These are phyloP conservation scores for Solanum hybrid DNA, from an alignment of 305 asterid species.

Conservation along the genomic window DNA sequence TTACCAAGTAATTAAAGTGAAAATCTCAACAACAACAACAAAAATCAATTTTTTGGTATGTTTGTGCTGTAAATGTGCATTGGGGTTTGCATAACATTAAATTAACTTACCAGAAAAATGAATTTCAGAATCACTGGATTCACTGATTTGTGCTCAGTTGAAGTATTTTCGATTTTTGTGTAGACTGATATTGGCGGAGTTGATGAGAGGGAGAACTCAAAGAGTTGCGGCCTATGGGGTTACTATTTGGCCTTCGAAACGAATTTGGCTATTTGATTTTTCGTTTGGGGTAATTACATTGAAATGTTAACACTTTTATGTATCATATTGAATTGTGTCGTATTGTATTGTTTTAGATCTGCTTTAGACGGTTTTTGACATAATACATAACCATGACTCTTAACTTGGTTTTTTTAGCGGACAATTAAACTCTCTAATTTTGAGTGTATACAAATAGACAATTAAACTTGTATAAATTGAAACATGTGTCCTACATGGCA, in stretches of 20 bases:
- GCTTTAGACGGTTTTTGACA: too few species aligned
- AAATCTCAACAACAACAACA: neutral
- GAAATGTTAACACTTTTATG: too few species aligned
- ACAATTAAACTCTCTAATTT: too few species aligned
- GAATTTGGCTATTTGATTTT: neutral
- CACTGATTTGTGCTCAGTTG: neutral
- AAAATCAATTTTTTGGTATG: neutral
- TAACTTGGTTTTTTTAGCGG: too few species aligned
- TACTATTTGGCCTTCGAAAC: neutral
- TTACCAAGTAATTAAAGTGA: neutral
- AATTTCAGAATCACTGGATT: neutral
- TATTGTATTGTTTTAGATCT: too few species aligned
- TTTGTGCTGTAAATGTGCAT: neutral
- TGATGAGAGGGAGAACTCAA: neutral
- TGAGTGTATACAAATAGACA: too few species aligned
- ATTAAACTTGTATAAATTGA: too few species aligned
- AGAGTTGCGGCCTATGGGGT: neutral
- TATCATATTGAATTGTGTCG: too few species aligned
- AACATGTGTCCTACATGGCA: too few species aligned
- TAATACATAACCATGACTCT: too few species aligned
- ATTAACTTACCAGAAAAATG: neutral
- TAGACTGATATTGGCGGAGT: neutral
- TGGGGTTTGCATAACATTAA: neutral
- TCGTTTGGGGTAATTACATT: neutral
- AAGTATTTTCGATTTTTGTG: neutral